Percentiles rank a stretch among this genome's conserved stretches.
Evolutionary conservation across 306 rosid genomes (phyloP).

Genomic region (Clitoria ternatea): DNA sequence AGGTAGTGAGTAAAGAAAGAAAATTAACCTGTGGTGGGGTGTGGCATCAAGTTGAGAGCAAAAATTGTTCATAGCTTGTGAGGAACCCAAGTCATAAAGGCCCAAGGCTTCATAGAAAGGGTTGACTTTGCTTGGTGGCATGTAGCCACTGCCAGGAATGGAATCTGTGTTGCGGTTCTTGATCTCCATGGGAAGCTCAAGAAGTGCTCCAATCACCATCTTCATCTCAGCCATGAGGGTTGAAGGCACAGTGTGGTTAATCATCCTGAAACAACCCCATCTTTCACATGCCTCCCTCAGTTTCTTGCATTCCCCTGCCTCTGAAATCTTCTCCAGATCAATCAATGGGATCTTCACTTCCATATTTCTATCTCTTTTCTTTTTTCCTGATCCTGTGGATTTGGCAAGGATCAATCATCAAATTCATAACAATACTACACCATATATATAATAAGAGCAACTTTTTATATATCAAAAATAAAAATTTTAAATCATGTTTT

Average conservation of each 20-base stretch:
- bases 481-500: too few species aligned
- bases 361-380: neutral
- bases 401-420: neutral
- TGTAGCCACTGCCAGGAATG: constrained; percentile 45
- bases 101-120: constrained; percentile 55
- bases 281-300: constrained; percentile 54
- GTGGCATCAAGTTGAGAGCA: constrained; percentile 45
- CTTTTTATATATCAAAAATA: too few species aligned
- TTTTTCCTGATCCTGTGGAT: too few species aligned
- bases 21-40: constrained; percentile 39
- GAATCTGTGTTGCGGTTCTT: constrained; percentile 45
- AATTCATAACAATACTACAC: neutral
- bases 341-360: constrained; percentile 31
- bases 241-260: constrained; percentile 42
- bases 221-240: constrained; percentile 53
- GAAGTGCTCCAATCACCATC: constrained; percentile 25
- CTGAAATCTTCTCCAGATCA: constrained; percentile 37
- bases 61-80: constrained; percentile 35
- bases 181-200: constrained; percentile 57
- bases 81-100: constrained; percentile 43
- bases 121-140: constrained; percentile 32
- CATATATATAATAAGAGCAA: too few species aligned
- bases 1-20: too few species aligned
- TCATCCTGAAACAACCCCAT: constrained; percentile 62
- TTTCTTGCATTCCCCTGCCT: constrained; percentile 23